Evolutionary conservation across 2,329 filamentous ascomycete species (phyloP).

Genomic region (Xylaria sp.): DNA sequence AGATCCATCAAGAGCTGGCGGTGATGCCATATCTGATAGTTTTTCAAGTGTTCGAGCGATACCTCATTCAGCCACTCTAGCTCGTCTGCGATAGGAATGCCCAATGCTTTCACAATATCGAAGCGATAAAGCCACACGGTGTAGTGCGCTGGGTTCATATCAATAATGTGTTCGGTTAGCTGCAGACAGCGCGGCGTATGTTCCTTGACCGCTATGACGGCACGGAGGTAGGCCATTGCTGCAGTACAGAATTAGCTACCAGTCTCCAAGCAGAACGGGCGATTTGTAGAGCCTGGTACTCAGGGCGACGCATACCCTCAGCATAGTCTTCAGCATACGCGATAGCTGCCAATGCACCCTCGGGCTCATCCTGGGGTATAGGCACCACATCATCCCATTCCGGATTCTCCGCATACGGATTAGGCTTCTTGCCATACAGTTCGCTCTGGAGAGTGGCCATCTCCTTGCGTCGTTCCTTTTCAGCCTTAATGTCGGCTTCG

Average conservation of each 20-base stretch:
- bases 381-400: slow-evolving; percentile 85
- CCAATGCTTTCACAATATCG: slow-evolving; percentile 72
- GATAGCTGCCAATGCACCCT: slow-evolving; percentile 86
- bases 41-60: slow-evolving; percentile 86
- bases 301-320: slow-evolving; percentile 60
- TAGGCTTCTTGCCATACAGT: slow-evolving; percentile 52
- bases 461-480: slow-evolving; percentile 53
- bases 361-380: slow-evolving; percentile 83
- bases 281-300: background rate
- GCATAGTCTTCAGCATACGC: slow-evolving; percentile 88
- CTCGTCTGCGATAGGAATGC: slow-evolving; percentile 71
- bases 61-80: slow-evolving; percentile 85
- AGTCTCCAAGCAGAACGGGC: background rate
- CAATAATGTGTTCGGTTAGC: slow-evolving; percentile 88
- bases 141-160: slow-evolving; percentile 95
- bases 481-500: slow-evolving; percentile 51
- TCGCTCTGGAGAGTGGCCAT: slow-evolving; percentile 59
- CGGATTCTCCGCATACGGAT: slow-evolving; percentile 67
- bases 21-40: slow-evolving; percentile 97
- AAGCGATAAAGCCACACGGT: slow-evolving; percentile 98
- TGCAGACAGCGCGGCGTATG: slow-evolving; percentile 76
- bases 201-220: slow-evolving; percentile 89
- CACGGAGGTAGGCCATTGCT: slow-evolving; percentile 91
- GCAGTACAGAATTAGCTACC: slow-evolving; percentile 15
- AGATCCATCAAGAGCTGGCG: slow-evolving; percentile 68